Base-by-base conservation (phyloP, 495 filamentous ascomycete species). In the Talaromyces stipitatus region DNA sequence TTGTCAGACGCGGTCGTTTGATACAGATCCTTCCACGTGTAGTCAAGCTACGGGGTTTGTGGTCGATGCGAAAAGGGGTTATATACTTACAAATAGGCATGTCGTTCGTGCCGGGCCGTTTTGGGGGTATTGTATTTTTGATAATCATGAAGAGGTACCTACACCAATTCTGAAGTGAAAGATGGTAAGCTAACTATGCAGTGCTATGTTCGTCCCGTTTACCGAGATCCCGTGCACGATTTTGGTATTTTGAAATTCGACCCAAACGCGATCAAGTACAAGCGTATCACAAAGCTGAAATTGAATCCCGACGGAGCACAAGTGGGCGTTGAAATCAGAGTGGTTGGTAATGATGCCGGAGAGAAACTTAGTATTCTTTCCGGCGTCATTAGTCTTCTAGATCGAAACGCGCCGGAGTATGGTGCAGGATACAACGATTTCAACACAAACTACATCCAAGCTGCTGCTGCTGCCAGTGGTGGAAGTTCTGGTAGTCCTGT, bases 401-500 rank as follows among this genome's bases (percentile, higher is more conserved):
- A 99, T 63, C 82, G 94, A 53, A 99, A 99, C 70, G 94, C 94
- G 4, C 94, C 94, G 6, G 94, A 99, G 62, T 99, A 99, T 62
- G 92, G 94, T 32, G 94, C 97, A 59, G 94, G 94, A 2, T 99
- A 99, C 70, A 92, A 91, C 70, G 94, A 99, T 66, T 99, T 99
- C 78, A 99, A 98, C 67, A 98, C 94, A 30, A 97, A 96, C 70
- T 99, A 99, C 71, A 97, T 97, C 60, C 94, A 99, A 77, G 94
- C 94, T 58, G 95, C 92, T 12, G 94, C 94, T 26, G 92, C 94
- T 6, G 94, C 94, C 10, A 96, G 89, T 68, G 94, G 94, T 56
- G 94, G 94, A 61, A 95, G 90, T 72, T 97, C 95, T 10, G 94
- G 94, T 26, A 94, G 89, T 83, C 94, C 94, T 1, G 94, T 99